A percentile compares a stretch with the other conserved stretches of the same genome.
Evolutionary conservation across 2,329 filamentous ascomycete genomes (phyloP).

Genomic region (Chaetomiaceae sp.): DNA sequence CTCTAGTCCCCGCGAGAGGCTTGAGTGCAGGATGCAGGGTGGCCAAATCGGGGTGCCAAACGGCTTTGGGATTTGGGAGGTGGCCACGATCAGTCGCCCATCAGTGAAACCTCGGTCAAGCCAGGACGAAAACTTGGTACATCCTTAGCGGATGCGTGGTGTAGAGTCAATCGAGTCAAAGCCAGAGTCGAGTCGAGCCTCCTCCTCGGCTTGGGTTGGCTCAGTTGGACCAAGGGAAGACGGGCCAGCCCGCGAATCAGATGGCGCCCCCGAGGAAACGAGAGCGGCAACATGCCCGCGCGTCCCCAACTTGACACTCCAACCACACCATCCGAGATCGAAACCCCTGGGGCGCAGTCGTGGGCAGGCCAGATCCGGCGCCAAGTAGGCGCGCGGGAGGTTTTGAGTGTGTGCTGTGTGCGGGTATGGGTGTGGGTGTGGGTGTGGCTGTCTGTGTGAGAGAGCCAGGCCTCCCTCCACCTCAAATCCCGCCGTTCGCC

Average conservation of each 20-base stretch:
- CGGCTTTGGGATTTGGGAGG: no score
- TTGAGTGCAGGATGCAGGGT: conserved; percentile 6
- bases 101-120: conserved; percentile 15
- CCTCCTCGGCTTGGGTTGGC: neutral
- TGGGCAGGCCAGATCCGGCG: conserved; percentile 17
- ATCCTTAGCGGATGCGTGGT: no score
- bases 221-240: neutral
- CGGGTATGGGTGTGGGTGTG: no score
- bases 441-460: no score
- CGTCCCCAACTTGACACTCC: conserved; percentile 1
- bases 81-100: conserved; percentile 3
- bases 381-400: conserved; percentile 15
- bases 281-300: conserved; percentile 8
- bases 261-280: conserved; percentile 3
- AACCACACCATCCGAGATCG: conserved; percentile 4
- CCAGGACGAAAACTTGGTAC: neutral
- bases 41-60: neutral
- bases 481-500: neutral
- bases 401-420: conserved; percentile 14
- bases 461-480: no score
- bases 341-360: conserved; percentile 13
- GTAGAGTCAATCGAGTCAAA: no score
- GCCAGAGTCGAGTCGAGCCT: neutral
- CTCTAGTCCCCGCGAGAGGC: no score
- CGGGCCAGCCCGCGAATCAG: conserved; percentile 13